Base-by-base conservation (phyloP, 148 eudicot species). In the Camellia sinensis region DNA sequence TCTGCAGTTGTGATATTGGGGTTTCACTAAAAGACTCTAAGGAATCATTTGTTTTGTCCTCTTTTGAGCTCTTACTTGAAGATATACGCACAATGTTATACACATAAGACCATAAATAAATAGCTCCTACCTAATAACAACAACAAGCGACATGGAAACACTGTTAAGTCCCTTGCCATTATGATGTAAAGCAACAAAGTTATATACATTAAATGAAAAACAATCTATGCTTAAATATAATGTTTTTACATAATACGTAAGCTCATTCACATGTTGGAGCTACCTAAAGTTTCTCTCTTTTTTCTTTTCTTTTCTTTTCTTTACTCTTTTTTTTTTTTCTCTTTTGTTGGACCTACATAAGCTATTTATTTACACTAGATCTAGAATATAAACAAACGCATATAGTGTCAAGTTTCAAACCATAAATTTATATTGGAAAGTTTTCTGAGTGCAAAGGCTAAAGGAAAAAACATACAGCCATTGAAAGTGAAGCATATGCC, bases 401-500 rank as follows among this genome's bases (percentile, higher is more conserved):
- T 13, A 73, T 29, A 73, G 29, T 29, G 1, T 17, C 41, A 65
- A 48, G 41, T n/a, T n/a, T 17, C 17, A 45, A 62, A 68, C 40
- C 65, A 56, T 80, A 2, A 8, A 17, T 57, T 60, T 12, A 45
- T 8, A 43, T n/a, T 71, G 46, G 10, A 73, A 62, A 7, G 73
- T 64, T 43, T 12, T 44, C 50, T 79, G 44, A 50, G 50, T 59
- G 15, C 19, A 17, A 43, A 17, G n/a, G 9, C 17, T 17, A 43
- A 62, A 21, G 44, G 45, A 45, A 0, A 67, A 66, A 29, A 76
- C 86, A 77, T 93, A 95, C 98, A 71, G 97, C 98, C 97, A 93
- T 78, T 68, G 97, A 95, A 79, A 93, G 97, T 5, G 95, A 90
- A 77, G 93, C 90, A 80, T 95, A 95, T 46, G 91, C 93, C 79